Evolutionary conservation across 2,329 filamentous ascomycete genomes (phyloP).

Genomic region (Fusarium transvaalense): DNA sequence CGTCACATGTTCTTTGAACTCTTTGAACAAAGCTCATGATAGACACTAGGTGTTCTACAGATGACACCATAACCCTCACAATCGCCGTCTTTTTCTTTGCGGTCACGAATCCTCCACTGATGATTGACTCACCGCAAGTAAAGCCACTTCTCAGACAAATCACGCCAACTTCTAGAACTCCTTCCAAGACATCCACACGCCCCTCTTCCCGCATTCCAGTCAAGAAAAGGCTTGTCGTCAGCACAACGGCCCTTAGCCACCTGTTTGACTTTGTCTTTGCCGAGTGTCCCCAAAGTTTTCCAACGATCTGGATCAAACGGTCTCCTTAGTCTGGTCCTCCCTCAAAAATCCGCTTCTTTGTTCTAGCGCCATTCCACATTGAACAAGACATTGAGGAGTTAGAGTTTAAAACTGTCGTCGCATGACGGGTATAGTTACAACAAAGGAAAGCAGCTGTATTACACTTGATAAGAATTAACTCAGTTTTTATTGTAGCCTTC

Average conservation of each 20-base stretch:
- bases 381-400: constrained; percentile 5
- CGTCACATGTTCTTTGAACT: neutral
- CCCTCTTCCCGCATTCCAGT: constrained; percentile 40
- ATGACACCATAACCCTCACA: neutral
- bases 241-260: constrained; percentile 23
- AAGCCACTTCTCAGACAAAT: constrained; percentile 18
- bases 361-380: constrained; percentile 26
- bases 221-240: constrained; percentile 1
- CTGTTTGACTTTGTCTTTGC: constrained; percentile 28
- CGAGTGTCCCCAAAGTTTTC: constrained; percentile 24
- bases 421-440: neutral
- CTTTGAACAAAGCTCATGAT: neutral
- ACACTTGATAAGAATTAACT: neutral
- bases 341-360: constrained; percentile 1
- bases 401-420: constrained; percentile 17
- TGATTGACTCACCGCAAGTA: constrained; percentile 14
- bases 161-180: constrained; percentile 24
- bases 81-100: neutral
- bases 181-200: neutral
- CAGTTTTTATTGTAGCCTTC: neutral
- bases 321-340: neutral
- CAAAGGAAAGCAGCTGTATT: neutral
- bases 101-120: neutral
- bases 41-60: neutral
- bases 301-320: constrained; percentile 25